Evolutionary conservation across 305 asterid genomes (phyloP), one percentile per base, ranked within the genome.

Genomic region (Ilex paraguariensis): DNA sequence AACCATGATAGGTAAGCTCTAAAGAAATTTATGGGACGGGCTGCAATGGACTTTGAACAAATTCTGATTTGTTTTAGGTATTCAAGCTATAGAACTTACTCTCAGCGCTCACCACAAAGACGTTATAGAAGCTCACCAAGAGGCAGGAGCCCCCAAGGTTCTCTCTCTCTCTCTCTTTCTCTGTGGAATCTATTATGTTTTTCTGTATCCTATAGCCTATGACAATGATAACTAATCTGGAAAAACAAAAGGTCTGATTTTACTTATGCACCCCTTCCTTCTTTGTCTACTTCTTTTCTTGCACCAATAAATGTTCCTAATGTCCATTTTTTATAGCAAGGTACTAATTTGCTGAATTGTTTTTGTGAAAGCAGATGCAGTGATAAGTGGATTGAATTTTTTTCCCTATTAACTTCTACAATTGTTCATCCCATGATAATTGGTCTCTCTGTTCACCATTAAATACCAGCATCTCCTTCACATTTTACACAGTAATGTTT

Each of bases 121-220:
- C 85, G 67, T 40, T 75, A 79, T 78, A 68, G 88, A 61, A 80
- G 79, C 60, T 77, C 95, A 40, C 91, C 86, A 15, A 79, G 90
- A 72, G 93, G 81, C 79, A 81, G 95, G 78, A 88, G 83, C 73
- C 95, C 98, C 87, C 87, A 54, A 88, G 95, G 98, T 90, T 66
- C 57, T 70, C 31, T 53, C 28, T 69, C 51, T 56, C 70, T 15
- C 46, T 61, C 55, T 14, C 48, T 50, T 54, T 59, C 48, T 46
- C 33, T 61, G 57, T 31, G 72, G 4, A 49, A 49, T 49, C 13
- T 45, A 45, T 8, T 7, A 45, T 45, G 50, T 45, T 45, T 13
- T 45, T 13, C 3, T 21, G 28, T 21, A 21, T 21, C 28, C 28
- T 21, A 21, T 21, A 21, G 28, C 28, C 2, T 21, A 21, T 21